phyloP scores from a whole-genome alignment of 2,329 filamentous ascomycete species.

The Monilinia aucupariae region DNA sequence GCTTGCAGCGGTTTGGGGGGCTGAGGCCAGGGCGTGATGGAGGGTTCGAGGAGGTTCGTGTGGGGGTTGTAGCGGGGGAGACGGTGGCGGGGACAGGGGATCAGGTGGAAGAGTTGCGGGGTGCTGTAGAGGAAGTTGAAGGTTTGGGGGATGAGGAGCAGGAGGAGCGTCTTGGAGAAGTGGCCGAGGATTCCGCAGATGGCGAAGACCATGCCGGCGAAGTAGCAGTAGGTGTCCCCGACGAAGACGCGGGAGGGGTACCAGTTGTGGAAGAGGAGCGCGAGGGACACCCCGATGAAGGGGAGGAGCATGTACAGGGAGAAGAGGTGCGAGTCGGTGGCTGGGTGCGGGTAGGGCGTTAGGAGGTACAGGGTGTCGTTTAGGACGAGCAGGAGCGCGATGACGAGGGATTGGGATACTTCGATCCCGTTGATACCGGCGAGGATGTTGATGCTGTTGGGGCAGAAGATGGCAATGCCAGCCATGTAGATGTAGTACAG shows the following conservation, averaged over 20 bases:
- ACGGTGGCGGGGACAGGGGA: conserved; percentile 90
- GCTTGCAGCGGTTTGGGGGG: conserved; percentile 64
- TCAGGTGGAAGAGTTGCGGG: conserved; percentile 82
- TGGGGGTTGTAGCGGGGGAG: conserved; percentile 82
- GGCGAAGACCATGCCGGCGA: conserved; percentile 97
- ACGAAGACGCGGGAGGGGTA: conserved; percentile 94
- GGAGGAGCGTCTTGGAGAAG: conserved; percentile 92
- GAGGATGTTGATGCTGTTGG: conserved; percentile 99
- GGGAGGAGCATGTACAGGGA: conserved; percentile 91
- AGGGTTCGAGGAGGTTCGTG: conserved; percentile 80
- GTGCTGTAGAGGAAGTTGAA: conserved; percentile 95
- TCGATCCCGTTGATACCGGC: conserved; percentile 99
- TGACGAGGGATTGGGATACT: conserved; percentile 86
- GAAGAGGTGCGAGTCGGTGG: conserved; percentile 92
- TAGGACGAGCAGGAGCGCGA: conserved; percentile 73
- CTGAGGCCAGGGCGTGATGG: conserved; percentile 69
- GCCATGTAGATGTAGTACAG: conserved; percentile 98
- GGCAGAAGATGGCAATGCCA: conserved; percentile 91
- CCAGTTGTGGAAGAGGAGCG: conserved; percentile 88
- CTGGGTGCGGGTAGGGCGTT: conserved; percentile 80
- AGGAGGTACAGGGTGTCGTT: conserved; percentile 88
- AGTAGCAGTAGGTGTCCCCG: conserved; percentile 98
- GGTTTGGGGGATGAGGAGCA: conserved; percentile 87
- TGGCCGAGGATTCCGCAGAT: conserved; percentile 95
- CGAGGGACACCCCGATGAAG: conserved; percentile 86